phyloP scores from a whole-genome alignment of 2,329 filamentous ascomycete genomes.

The Byssochlamys sp. region DNA sequence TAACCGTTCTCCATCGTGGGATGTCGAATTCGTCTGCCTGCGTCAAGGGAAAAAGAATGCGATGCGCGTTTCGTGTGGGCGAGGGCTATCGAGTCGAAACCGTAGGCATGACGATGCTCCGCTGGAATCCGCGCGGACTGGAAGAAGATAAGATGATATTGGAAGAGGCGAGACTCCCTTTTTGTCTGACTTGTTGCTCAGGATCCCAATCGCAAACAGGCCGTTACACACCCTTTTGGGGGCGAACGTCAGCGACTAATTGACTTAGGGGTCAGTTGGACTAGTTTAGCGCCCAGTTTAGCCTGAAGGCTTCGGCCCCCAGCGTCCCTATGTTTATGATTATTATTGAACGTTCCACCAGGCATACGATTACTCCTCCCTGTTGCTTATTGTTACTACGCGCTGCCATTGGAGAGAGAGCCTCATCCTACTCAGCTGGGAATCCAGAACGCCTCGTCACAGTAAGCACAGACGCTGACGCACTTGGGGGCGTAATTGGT shows the following conservation, averaged over 20 bases:
- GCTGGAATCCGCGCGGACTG: neutral
- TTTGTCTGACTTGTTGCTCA: neutral
- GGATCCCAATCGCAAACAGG: neutral
- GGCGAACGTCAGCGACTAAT: neutral
- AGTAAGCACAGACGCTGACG: neutral
- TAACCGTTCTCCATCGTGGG: slow-evolving; percentile 12
- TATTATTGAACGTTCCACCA: neutral
- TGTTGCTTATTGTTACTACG: neutral
- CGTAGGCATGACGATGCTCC: neutral
- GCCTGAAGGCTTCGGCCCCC: neutral
- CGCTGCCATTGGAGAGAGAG: neutral
- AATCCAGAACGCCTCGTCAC: neutral
- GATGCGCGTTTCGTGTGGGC: neutral
- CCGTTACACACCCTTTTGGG: neutral
- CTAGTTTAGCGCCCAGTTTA: neutral
- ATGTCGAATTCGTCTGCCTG: slow-evolving; percentile 1
- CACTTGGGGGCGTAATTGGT: neutral
- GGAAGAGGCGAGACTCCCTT: neutral
- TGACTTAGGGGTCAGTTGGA: neutral
- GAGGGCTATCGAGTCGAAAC: neutral
- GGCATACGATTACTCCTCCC: neutral
- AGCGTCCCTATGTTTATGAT: neutral
- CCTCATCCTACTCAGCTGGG: neutral
- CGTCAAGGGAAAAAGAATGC: neutral
- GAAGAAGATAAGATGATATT: neutral